A percentile compares a stretch with the other conserved stretches of the same genome.
phyloP scores from a whole-genome alignment of 345 rosid genomes.

The Luvunga scandens region DNA sequence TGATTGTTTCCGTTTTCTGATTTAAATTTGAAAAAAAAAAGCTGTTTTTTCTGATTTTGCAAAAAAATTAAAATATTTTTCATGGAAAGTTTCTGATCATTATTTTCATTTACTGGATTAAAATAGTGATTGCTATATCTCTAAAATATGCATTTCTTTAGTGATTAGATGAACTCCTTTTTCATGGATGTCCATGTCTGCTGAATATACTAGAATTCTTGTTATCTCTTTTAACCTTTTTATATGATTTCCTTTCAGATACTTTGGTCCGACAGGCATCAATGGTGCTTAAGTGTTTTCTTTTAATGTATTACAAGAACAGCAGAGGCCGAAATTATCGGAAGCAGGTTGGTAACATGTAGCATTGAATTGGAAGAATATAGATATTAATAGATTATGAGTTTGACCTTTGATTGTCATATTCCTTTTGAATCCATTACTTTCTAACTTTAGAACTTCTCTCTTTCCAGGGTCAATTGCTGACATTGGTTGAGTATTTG shows the following conservation, averaged over 20 bases:
- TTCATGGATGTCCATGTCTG: background rate
- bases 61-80: background rate
- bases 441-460: constrained; percentile 7
- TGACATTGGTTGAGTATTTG: constrained; percentile 71
- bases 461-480: constrained; percentile 65
- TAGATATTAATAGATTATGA: background rate
- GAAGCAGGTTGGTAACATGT: constrained; percentile 61
- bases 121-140: constrained; percentile 1
- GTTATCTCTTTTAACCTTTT: constrained; percentile 9
- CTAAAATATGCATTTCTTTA: background rate
- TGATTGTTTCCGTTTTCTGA: background rate
- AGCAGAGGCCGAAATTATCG: constrained; percentile 94
- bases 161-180: background rate
- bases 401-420: background rate
- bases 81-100: background rate
- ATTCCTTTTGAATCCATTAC: background rate
- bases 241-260: constrained; percentile 50
- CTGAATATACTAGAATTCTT: constrained; percentile 5
- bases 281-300: constrained; percentile 82
- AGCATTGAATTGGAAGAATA: background rate
- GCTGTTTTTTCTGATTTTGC: background rate
- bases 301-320: constrained; percentile 88
- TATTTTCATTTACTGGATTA: background rate
- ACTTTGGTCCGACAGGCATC: constrained; percentile 89
- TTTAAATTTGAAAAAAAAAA: too few relatives aligned